phyloP scores from a whole-genome alignment of 257 asterid genomes.

The Fraxinus americana region DNA sequence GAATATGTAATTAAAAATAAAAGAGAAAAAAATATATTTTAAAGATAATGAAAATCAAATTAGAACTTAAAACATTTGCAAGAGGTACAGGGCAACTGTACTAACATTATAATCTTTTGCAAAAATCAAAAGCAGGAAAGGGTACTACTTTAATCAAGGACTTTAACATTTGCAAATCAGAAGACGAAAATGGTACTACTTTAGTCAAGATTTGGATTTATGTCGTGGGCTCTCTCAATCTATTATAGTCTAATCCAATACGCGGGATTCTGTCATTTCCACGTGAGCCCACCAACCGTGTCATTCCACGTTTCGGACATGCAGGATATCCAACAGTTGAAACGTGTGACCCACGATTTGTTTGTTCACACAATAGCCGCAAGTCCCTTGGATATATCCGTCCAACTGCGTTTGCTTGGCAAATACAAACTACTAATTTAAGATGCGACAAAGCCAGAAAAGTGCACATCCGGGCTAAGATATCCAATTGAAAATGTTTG shows the following conservation, averaged over 20 bases:
- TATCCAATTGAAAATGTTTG: neutral
- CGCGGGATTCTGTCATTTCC: slow-evolving; percentile 52
- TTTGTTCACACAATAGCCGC: slow-evolving; percentile 44
- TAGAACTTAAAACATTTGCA: too few species aligned
- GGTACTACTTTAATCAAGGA: too few species aligned
- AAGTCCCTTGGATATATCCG: neutral
- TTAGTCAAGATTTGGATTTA: slow-evolving; percentile 6
- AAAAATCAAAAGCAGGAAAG: too few species aligned
- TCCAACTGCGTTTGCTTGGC: neutral
- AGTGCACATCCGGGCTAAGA: neutral
- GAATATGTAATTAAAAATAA: too few species aligned
- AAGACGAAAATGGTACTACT: neutral
- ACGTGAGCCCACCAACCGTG: slow-evolving; percentile 40
- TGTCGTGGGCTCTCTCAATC: slow-evolving; percentile 19
- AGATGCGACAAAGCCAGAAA: neutral
- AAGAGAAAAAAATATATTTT: too few species aligned
- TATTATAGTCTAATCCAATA: slow-evolving; percentile 21
- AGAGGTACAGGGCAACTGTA: too few species aligned
- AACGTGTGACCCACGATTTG: slow-evolving; percentile 25
- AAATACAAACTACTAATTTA: neutral
- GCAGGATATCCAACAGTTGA: slow-evolving; percentile 32
- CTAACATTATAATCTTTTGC: too few species aligned
- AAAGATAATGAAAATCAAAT: too few species aligned
- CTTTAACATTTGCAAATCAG: neutral
- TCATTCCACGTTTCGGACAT: slow-evolving; percentile 48